phyloP scores from a whole-genome alignment of 352 stramenopile species.

The Phytophthora pluvialis region DNA sequence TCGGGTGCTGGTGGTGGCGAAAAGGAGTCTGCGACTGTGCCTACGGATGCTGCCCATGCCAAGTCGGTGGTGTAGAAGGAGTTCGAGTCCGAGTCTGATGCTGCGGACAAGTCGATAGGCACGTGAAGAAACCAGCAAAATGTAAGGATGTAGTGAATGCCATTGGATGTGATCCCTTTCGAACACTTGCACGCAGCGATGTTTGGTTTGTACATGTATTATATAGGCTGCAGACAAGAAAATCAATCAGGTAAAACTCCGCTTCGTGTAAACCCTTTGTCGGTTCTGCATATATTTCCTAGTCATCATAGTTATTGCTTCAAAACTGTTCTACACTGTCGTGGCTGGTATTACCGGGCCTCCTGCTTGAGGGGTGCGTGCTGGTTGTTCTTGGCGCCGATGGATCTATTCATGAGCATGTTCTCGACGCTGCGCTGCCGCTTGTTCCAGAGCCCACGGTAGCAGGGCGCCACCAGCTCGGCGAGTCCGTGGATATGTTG shows the following conservation, averaged over 20 bases:
- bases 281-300: constrained; percentile 28
- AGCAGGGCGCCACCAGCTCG: constrained; percentile 50
- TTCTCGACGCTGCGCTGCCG: constrained; percentile 60
- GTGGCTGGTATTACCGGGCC: constrained; percentile 10
- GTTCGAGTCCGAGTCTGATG: background rate
- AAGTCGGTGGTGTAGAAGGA: background rate
- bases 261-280: no score
- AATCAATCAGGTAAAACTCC: no score
- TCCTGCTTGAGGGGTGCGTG: constrained; percentile 19
- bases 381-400: constrained; percentile 35
- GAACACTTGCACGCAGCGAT: no score
- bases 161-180: no score
- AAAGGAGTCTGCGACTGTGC: background rate
- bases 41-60: background rate
- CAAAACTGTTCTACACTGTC: constrained; percentile 41
- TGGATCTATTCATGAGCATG: constrained; percentile 52
- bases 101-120: background rate
- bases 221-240: no score
- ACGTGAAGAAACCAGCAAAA: background rate
- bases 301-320: constrained; percentile 33
- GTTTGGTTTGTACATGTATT: no score
- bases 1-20: background rate
- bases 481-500: constrained; percentile 56
- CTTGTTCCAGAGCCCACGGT: constrained; percentile 52
- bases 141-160: no score